Base-by-base conservation (phyloP, 2,329 filamentous ascomycete species). In the Myriosclerotinia scirpicola region DNA sequence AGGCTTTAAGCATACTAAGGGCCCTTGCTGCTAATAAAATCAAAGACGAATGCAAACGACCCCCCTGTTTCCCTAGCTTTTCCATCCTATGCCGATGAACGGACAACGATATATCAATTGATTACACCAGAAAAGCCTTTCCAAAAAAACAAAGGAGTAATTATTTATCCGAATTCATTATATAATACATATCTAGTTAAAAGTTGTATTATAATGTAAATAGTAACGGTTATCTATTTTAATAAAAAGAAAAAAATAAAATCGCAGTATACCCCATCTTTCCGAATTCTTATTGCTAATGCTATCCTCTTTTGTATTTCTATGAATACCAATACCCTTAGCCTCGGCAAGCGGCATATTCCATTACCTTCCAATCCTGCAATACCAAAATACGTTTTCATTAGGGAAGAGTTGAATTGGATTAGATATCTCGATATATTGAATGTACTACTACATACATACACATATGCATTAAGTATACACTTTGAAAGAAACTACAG, bases 41-140 rank as follows among this genome's bases (percentile, higher is more conserved):
- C 64, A 22, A 66, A 36, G 38, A 54, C 14, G 48, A 42, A 53
- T 42, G 3, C 38, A 30, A 36, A 48, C 48, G n/a, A n/a, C n/a
- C n/a, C n/a, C 64, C 64, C 15, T 44, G 64, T 54, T 66, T 66
- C 64, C 64, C 55, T 48, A 66, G 64, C 55, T 54, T 66, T 66
- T 46, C 34, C 22, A 50, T 50, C 38, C 20, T 60, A 22, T 52
- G 15, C 46, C 30, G 40, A 53, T 20, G 30, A 40, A 56, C n/a
- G 44, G 36, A 22, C n/a, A n/a, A 58, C 17, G 22, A 58, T 8
- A 20, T 46, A 44, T 46, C 42, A 30, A 40, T 53, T 34, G 53
- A 14, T 52, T 42, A 40, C 50, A 26, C 8, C 40, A 36, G 22
- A 48, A 34, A 50, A n/a, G 22, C n/a, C 34, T 40, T 48, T 6